These are phyloP conservation scores for Mrakia frigida DNA, from an alignment of 768 basidiomycete species.

Conservation along the genomic window DNA sequence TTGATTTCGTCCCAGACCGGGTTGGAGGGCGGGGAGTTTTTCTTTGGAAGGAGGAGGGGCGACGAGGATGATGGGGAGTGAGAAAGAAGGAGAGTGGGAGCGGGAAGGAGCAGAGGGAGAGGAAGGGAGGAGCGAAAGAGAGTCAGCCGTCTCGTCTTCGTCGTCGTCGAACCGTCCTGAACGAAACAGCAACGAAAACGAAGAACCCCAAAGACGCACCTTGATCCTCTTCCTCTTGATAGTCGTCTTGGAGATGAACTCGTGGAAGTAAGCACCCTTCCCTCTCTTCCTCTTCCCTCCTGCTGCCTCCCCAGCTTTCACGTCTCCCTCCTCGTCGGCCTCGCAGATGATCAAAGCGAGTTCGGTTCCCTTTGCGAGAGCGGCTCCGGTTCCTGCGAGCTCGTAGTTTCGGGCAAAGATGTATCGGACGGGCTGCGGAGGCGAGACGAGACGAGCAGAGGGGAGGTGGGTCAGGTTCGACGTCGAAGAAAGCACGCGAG, in stretches of 20 bases:
- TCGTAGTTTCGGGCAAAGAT: slow-evolving; percentile 26
- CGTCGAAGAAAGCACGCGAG: neutral
- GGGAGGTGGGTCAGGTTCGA: neutral
- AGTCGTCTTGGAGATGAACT: slow-evolving; percentile 15
- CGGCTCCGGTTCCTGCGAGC: neutral
- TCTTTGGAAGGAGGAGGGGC: neutral
- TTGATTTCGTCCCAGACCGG: slow-evolving; percentile 8
- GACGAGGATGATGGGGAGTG: neutral
- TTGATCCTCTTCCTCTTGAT: slow-evolving; percentile 19
- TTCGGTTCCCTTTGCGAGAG: slow-evolving; percentile 19
- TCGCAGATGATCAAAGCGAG: slow-evolving; percentile 27
- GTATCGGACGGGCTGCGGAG: slow-evolving; percentile 21
- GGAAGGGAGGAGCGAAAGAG: neutral
- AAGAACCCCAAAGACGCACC: neutral
- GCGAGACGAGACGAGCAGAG: too few relatives aligned
- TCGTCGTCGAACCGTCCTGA: too few relatives aligned
- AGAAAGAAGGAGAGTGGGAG: neutral
- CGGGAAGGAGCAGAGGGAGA: neutral
- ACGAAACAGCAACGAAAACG: neutral
- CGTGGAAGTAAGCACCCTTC: slow-evolving; percentile 21
- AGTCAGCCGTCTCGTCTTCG: too few relatives aligned
- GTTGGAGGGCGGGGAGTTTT: neutral
- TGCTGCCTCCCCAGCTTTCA: neutral
- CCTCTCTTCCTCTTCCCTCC: slow-evolving; percentile 5
- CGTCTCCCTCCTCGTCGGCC: neutral